Evolutionary conservation across 2,329 filamentous ascomycete genomes (phyloP).

Genomic region (Hypoxylon sp.): DNA sequence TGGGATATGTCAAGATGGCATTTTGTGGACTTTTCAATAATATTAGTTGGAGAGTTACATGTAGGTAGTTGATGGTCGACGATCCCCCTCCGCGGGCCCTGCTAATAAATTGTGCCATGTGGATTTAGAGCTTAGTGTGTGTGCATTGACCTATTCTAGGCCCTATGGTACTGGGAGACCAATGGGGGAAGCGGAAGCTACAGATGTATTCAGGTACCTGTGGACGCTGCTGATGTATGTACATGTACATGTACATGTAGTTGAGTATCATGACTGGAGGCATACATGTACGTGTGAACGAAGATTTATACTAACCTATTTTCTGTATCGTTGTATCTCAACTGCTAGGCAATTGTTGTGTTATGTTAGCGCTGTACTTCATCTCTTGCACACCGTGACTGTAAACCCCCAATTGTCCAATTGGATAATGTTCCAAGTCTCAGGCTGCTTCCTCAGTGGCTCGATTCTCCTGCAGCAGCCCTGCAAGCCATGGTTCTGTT

Average conservation of each 20-base stretch:
- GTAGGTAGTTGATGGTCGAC: constrained; percentile 10
- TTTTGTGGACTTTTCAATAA: constrained; percentile 21
- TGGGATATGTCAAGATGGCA: constrained; percentile 36
- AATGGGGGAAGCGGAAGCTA: constrained; percentile 19
- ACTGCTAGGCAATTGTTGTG: not conserved
- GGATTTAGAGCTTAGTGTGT: constrained; percentile 15
- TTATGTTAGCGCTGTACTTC: constrained; percentile 20
- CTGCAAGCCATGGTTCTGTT: constrained; percentile 35
- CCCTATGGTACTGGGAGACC: not conserved
- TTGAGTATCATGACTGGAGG: too few species aligned
- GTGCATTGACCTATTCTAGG: constrained; percentile 24
- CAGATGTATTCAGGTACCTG: not conserved
- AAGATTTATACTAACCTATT: not conserved
- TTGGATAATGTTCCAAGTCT: constrained; percentile 33
- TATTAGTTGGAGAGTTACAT: constrained; percentile 26
- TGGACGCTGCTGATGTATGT: not conserved
- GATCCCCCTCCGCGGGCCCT: constrained; percentile 29
- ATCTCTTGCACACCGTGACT: not conserved
- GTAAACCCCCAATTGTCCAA: constrained; percentile 34
- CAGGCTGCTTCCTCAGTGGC: constrained; percentile 28
- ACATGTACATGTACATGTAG: too few species aligned
- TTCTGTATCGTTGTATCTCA: constrained; percentile 2
- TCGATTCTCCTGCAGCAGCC: constrained; percentile 34
- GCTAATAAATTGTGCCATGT: constrained; percentile 33
- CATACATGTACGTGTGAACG: not conserved